Percentiles rank a stretch among this genome's conserved stretches.
Evolutionary conservation across 352 stramenopile species (phyloP).

Genomic region (Phytophthora palmivora): DNA sequence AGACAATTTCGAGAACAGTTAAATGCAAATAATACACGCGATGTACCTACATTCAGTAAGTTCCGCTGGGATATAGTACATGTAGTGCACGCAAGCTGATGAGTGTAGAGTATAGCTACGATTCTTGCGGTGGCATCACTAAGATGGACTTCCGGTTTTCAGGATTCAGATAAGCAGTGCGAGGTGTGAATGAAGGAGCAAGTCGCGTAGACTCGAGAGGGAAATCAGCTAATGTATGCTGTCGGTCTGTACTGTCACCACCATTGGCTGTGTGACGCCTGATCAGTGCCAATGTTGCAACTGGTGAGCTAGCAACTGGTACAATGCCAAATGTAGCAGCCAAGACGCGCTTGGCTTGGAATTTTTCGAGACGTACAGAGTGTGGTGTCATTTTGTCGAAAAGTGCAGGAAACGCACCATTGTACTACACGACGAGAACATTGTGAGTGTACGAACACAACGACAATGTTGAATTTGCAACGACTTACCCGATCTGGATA

Average conservation of each 20-base stretch:
- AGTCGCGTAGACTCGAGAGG: conserved; percentile 38
- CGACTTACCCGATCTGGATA: conserved; percentile 42
- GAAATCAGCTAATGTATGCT: neutral
- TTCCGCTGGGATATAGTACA: too few species aligned
- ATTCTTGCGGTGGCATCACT: conserved; percentile 12
- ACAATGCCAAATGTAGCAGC: conserved; percentile 39
- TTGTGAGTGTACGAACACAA: neutral
- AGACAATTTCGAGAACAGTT: neutral
- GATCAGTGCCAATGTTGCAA: neutral
- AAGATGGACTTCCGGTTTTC: conserved; percentile 53
- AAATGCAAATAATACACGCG: too few species aligned
- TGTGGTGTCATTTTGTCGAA: conserved; percentile 45
- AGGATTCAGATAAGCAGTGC: conserved; percentile 51
- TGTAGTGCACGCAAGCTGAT: too few species aligned
- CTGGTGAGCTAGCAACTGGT: neutral
- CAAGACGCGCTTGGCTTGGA: conserved; percentile 33
- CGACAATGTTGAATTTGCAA: neutral
- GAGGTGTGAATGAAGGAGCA: conserved; percentile 48
- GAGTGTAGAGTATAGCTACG: neutral
- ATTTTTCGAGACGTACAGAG: conserved; percentile 31
- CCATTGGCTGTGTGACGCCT: neutral
- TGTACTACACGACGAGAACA: conserved; percentile 37
- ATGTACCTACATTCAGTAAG: too few species aligned
- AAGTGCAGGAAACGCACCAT: conserved; percentile 54
- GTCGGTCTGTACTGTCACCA: neutral